phyloP scores from a whole-genome alignment of 495 filamentous ascomycete genomes.

The Xylaria nigripes region DNA sequence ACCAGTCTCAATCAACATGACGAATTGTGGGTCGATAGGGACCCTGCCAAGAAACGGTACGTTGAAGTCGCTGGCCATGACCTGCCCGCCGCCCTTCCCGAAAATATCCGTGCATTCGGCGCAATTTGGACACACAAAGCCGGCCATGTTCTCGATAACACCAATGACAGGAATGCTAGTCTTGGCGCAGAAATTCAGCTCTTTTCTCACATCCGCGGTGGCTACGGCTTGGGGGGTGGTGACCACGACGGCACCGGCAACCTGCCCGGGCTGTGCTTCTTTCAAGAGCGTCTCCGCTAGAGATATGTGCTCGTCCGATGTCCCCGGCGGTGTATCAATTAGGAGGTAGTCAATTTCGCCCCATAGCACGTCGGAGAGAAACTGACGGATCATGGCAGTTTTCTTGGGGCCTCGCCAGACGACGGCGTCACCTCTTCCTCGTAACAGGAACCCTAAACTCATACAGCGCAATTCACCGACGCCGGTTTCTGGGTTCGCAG shows the following conservation, averaged over 20 bases:
- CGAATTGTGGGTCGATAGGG: constrained; percentile 72
- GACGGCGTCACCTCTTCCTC: constrained; percentile 75
- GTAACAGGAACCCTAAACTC: constrained; percentile 87
- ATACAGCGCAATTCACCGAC: constrained; percentile 74
- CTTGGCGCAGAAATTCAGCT: constrained; percentile 91
- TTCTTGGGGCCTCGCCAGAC: constrained; percentile 98
- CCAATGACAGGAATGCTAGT: constrained; percentile 74
- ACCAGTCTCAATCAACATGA: constrained; percentile 47
- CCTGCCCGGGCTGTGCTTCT: constrained; percentile 50
- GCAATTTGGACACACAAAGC: constrained; percentile 93
- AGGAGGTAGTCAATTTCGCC: constrained; percentile 78
- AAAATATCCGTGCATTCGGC: constrained; percentile 91
- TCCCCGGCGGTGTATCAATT: constrained; percentile 93
- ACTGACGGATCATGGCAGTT: constrained; percentile 97
- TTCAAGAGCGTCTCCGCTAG: constrained; percentile 76
- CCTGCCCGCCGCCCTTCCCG: constrained; percentile 75
- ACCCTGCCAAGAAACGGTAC: constrained; percentile 80
- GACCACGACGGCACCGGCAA: constrained; percentile 80
- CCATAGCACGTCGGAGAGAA: constrained; percentile 90
- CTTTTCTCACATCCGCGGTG: constrained; percentile 89
- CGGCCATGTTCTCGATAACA: constrained; percentile 96
- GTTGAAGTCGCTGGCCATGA: constrained; percentile 80
- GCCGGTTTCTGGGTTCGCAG: constrained; percentile 36
- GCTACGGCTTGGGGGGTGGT: constrained; percentile 94
- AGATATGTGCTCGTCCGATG: constrained; percentile 94